Evolutionary conservation across 176 grass and related monocot species (phyloP).

Genomic region (Musa itinerans): DNA sequence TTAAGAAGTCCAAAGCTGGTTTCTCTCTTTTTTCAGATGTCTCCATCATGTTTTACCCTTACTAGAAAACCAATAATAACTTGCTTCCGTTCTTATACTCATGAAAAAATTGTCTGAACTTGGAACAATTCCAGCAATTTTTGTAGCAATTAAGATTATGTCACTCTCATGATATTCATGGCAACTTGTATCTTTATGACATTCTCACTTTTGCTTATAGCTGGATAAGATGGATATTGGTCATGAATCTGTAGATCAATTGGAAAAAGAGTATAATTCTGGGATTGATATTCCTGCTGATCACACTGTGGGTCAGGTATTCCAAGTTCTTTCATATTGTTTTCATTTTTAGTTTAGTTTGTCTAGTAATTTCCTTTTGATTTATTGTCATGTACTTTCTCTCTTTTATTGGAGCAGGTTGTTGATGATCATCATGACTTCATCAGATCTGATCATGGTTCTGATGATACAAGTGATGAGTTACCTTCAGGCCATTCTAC

Average conservation of each 20-base stretch:
- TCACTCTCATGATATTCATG: neutral
- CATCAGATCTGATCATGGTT: constrained; percentile 26
- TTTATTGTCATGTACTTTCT: neutral
- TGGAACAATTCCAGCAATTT: neutral
- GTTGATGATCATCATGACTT: constrained; percentile 36
- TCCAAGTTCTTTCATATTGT: neutral
- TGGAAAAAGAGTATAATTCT: constrained; percentile 16
- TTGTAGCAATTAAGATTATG: neutral
- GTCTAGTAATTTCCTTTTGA: neutral
- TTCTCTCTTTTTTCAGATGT: neutral
- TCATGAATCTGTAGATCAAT: neutral
- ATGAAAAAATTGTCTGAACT: neutral
- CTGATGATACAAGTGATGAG: constrained; percentile 24
- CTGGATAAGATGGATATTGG: neutral
- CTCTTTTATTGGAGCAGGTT: constrained; percentile 23
- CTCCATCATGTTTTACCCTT: neutral
- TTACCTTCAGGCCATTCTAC: constrained; percentile 21
- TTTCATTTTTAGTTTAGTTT: neutral
- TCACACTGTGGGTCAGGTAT: neutral
- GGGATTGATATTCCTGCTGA: constrained; percentile 13
- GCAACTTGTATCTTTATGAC: neutral
- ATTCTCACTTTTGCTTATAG: neutral
- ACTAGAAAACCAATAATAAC: neutral
- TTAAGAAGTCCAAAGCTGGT: too few relatives aligned
- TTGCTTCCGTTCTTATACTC: neutral